Evolutionary conservation across 768 basidiomycete genomes (phyloP).

Genomic region (Lactarius deliciosus): DNA sequence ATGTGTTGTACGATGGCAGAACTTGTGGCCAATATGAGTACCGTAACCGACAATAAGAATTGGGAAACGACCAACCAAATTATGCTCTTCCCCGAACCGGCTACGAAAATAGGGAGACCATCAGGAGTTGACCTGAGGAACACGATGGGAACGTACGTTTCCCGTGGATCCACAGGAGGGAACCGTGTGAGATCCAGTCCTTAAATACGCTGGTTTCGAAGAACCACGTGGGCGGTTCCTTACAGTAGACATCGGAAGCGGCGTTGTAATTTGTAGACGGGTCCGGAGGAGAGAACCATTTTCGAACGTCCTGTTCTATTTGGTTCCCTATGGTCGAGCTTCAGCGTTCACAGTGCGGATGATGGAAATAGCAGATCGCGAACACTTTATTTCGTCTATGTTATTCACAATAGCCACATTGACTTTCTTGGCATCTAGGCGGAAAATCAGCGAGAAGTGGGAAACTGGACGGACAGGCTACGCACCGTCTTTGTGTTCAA

Average conservation of each 20-base stretch:
- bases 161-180: no score
- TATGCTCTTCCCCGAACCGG: no score
- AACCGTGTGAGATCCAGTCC: no score
- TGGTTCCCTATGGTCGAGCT: background rate
- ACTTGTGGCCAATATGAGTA: no score
- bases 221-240: background rate
- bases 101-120: no score
- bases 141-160: no score
- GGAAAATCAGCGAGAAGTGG: no score
- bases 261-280: background rate
- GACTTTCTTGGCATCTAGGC: background rate
- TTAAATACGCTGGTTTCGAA: no score
- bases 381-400: conserved; percentile 5
- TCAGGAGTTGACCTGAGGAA: no score
- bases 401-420: background rate
- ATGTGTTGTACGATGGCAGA: no score
- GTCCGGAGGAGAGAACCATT: background rate
- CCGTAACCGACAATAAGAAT: no score
- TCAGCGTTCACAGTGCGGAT: background rate
- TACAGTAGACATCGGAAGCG: background rate
- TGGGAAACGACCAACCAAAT: no score
- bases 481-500: background rate
- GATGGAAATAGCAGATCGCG: background rate
- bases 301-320: background rate
- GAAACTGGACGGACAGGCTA: background rate